Conservation (phyloP, 441 rosid genomes). For the Brassica hybrid region DNA sequence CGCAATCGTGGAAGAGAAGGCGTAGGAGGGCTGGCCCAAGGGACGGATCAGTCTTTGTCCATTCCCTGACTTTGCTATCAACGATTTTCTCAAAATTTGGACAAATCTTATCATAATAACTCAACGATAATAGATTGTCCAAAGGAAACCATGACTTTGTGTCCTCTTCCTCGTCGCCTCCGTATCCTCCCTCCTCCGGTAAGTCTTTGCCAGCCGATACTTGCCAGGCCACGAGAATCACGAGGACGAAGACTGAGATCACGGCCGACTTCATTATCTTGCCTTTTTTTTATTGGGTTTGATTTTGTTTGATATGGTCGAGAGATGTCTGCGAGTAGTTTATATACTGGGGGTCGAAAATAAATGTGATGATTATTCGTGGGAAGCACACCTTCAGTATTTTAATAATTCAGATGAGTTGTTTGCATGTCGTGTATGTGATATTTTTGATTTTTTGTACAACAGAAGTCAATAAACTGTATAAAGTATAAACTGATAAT, state of each 20-base stretch:
- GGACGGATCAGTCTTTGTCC: constrained; percentile 59
- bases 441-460: not conserved
- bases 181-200: constrained; percentile 27
- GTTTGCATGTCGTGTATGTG: constrained; percentile 40
- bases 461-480: not conserved
- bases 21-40: constrained; percentile 74
- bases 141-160: constrained; percentile 33
- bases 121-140: constrained; percentile 51
- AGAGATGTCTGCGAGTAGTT: constrained; percentile 25
- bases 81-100: constrained; percentile 69
- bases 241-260: constrained; percentile 31
- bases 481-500: not conserved
- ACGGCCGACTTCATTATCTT: constrained; percentile 40
- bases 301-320: constrained; percentile 32
- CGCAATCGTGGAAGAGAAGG: constrained; percentile 77
- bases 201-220: constrained; percentile 8
- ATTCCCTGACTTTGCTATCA: constrained; percentile 50
- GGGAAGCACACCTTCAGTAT: constrained; percentile 37
- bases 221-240: constrained; percentile 36
- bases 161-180: constrained; percentile 24
- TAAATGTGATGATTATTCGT: constrained; percentile 33
- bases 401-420: constrained; percentile 21
- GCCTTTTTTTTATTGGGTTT: not conserved
- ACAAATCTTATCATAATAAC: constrained; percentile 53
- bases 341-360: constrained; percentile 24